Conservation (phyloP, 768 basidiomycete species). For the Mycena sanguinolenta region DNA sequence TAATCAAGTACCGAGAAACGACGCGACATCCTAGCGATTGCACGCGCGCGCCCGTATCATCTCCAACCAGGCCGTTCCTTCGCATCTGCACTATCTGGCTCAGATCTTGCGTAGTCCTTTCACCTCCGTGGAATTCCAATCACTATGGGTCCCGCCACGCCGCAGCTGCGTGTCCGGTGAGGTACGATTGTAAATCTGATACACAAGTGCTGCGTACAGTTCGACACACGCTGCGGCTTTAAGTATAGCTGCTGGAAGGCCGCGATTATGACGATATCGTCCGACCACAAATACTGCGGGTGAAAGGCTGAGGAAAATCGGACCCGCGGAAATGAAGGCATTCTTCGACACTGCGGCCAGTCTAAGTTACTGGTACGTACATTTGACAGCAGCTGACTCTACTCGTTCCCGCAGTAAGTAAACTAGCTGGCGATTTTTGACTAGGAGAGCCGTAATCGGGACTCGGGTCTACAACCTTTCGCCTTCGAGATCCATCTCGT, state of each 20-base stretch:
- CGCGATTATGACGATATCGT: neutral
- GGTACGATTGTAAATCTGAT: neutral
- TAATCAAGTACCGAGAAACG: too few relatives aligned
- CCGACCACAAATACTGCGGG: neutral
- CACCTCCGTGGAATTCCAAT: neutral
- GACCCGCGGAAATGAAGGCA: neutral
- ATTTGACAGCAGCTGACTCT: neutral
- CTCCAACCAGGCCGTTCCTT: too few relatives aligned
- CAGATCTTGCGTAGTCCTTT: too few relatives aligned
- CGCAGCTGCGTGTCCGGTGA: neutral
- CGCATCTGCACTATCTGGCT: too few relatives aligned
- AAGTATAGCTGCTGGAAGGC: neutral
- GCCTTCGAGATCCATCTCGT: neutral
- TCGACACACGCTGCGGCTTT: neutral
- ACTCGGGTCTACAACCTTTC: too few relatives aligned
- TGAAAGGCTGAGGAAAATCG: neutral
- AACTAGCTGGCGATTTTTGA: neutral
- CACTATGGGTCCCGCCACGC: conserved; percentile 6
- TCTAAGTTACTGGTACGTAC: neutral
- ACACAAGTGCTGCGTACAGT: neutral
- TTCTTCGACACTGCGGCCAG: neutral
- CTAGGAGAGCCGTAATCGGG: neutral
- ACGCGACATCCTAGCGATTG: too few relatives aligned
- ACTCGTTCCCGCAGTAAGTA: neutral
- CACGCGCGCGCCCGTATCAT: too few relatives aligned